Evolutionary conservation across 2,329 filamentous ascomycete species (phyloP), one percentile per base, ranked within the genome.

Genomic region (Beauveria sp.): DNA sequence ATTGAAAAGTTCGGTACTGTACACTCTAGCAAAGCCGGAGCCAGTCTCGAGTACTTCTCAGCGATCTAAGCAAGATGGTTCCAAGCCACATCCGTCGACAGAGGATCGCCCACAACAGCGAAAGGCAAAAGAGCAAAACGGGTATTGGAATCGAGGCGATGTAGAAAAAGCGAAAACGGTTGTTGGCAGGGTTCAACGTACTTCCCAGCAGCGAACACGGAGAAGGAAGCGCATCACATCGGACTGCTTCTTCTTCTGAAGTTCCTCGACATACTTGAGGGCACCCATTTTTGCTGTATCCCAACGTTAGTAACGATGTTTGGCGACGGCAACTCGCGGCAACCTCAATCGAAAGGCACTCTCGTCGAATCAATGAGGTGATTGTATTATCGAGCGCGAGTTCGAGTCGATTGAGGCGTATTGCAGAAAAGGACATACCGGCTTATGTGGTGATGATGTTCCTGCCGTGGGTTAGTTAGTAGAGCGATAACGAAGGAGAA

Each of bases 241-340:
- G 81, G 91, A 96, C 89, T 99, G 95, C 92, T 99, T 99, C 91
- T 96, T 97, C 92, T 99, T 98, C 82, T 97, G 92, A 85, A 99
- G 90, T 88, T 99, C 95, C 88, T 99, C 96, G 84, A 99, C 91
- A 86, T 96, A 99, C 86, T 99, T 99, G 82, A 97, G 91, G 86
- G 93, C 93, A 90, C 95, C 95, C 95, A 97, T 97, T 87, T 93
- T 85, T 78, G 75, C 82, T 84, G 70, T 20, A 40, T 66, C 57
- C 6, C 9, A 63, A 67, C 52, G 66, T 71, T 66, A 73, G 70
- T 65, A 65, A 69, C 52, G 58, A 59, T 28, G 30, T 49, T 53
- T 30, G 34, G 51, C 22, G 22, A 50, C 42, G 10, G 50, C n/a
- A 45, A 1, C 34, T 16, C 14, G 34, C 12, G 34, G 40, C n/a